phyloP scores from a whole-genome alignment of 2,329 filamentous ascomycete genomes.

The Talaromyces pinophilus region DNA sequence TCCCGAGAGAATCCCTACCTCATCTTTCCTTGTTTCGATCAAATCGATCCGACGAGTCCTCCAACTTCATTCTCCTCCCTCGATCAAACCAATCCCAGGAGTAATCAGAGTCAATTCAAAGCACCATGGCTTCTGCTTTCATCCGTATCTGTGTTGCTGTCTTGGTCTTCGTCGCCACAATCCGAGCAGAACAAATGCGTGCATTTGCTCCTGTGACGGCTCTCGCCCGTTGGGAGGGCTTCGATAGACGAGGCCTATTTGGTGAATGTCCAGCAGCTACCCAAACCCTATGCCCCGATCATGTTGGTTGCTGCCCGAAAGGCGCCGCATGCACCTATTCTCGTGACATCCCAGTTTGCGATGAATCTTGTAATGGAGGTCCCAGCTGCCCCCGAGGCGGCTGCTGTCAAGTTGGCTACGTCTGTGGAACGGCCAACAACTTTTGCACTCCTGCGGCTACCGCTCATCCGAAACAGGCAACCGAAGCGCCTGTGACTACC shows the following conservation, averaged over 20 bases:
- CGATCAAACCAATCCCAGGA: neutral
- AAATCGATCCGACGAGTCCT: neutral
- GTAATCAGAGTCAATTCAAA: neutral
- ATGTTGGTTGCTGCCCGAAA: constrained; percentile 21
- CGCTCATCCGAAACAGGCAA: neutral
- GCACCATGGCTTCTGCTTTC: neutral
- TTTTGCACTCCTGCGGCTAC: constrained; percentile 20
- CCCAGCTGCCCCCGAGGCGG: constrained; percentile 21
- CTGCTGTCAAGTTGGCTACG: constrained; percentile 22
- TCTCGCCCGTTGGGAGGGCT: constrained; percentile 6
- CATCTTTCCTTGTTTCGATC: neutral
- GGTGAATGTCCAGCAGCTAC: constrained; percentile 21
- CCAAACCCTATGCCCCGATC: constrained; percentile 19
- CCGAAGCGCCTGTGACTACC: neutral
- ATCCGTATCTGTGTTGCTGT: neutral
- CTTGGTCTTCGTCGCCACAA: neutral
- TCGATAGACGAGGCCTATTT: constrained; percentile 4
- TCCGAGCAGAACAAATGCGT: constrained; percentile 14
- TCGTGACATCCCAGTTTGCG: constrained; percentile 16
- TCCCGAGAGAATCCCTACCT: neutral
- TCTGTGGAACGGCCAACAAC: constrained; percentile 20
- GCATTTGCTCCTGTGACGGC: constrained; percentile 20
- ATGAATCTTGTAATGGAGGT: constrained; percentile 18
- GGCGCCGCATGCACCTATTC: constrained; percentile 24
- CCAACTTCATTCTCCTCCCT: neutral